Percentiles rank a stretch among this genome's conserved stretches.
phyloP scores from a whole-genome alignment of 345 rosid genomes.

The Eucalyptus viminalis region DNA sequence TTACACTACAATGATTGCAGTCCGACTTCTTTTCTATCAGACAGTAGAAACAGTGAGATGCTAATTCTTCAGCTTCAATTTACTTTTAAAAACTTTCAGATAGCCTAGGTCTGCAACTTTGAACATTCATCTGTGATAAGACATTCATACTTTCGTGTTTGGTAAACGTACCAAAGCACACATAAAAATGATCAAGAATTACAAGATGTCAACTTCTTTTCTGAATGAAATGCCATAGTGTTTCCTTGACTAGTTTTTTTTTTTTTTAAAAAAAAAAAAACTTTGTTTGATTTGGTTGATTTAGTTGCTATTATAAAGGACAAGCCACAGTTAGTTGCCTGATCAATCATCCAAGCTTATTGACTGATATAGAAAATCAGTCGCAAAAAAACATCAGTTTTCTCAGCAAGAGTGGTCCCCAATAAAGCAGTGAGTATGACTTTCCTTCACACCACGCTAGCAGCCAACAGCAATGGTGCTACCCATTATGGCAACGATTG shows the following conservation, averaged over 20 bases:
- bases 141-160: not conserved
- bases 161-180: not conserved
- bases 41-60: not conserved
- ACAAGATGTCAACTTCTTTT: not conserved
- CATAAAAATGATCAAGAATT: not conserved
- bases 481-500: not conserved
- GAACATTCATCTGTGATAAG: not conserved
- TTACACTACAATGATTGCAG: not conserved
- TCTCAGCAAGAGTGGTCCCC: not conserved
- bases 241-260: not conserved
- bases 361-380: not conserved
- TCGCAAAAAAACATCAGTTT: not conserved
- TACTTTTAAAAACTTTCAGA: not conserved
- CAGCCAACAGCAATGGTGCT: not conserved
- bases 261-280: not conserved
- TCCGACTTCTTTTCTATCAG: not conserved
- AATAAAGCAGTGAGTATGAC: not conserved
- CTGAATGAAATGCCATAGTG: not conserved
- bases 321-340: not conserved
- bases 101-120: not conserved
- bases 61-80: not conserved
- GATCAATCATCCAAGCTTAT: not conserved
- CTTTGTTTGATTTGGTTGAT: not conserved
- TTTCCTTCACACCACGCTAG: not conserved
- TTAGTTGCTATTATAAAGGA: not conserved